Conservation (phyloP, 345 rosid species). For the Hevea brasiliensis region DNA sequence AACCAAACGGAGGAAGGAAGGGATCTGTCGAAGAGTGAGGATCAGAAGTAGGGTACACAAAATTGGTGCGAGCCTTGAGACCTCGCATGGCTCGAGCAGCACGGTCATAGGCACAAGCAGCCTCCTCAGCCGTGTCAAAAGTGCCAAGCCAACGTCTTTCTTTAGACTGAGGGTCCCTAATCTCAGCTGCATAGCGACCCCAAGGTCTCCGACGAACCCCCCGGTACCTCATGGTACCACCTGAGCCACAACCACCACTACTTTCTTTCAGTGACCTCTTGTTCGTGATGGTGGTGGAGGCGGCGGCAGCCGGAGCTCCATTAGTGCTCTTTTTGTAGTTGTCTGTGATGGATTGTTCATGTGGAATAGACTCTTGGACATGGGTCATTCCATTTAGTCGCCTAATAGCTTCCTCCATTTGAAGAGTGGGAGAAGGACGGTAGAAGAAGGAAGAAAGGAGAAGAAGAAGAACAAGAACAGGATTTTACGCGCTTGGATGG, state of each 20-base stretch:
- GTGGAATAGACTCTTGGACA: conserved; percentile 17
- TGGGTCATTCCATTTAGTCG: conserved; percentile 38
- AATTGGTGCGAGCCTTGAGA: conserved; percentile 85
- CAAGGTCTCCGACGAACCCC: conserved; percentile 95
- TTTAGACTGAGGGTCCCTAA: conserved; percentile 83
- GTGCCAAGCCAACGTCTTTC: conserved; percentile 97
- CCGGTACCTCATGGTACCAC: conserved; percentile 66
- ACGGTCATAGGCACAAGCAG: conserved; percentile 92
- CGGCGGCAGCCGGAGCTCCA: conserved; percentile 1
- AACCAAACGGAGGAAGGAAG: conserved; percentile 31
- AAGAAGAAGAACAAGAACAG: background rate
- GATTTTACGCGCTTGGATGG: background rate
- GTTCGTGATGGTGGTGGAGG: conserved; percentile 19
- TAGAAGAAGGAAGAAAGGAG: background rate
- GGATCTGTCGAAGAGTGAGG: conserved; percentile 23
- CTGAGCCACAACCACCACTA: conserved; percentile 10
- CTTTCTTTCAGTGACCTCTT: conserved; percentile 40
- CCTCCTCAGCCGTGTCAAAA: conserved; percentile 98
- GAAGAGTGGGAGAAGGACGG: too few species aligned
- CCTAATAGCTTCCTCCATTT: conserved; percentile 71
- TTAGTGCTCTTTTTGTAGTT: conserved; percentile 25
- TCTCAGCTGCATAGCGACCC: conserved; percentile 99
- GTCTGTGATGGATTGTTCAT: conserved; percentile 10
- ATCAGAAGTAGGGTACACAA: conserved; percentile 56
- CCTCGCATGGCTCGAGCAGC: conserved; percentile 96